phyloP scores from a whole-genome alignment of 2,329 filamentous ascomycete genomes.

The Clonostachys byssicola region DNA sequence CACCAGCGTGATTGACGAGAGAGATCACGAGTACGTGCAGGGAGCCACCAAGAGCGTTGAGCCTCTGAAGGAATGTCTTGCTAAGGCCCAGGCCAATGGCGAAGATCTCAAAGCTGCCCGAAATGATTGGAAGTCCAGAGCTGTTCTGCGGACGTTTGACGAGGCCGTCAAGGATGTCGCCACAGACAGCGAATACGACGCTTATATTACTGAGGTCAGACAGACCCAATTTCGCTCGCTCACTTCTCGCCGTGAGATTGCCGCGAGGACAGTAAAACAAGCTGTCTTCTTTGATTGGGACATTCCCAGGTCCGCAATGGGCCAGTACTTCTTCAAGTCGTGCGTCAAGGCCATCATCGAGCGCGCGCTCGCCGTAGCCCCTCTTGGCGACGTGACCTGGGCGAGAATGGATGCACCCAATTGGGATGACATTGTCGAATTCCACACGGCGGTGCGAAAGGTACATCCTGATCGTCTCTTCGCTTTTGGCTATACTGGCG shows the following conservation, averaged over 20 bases:
- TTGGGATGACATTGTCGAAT: constrained; percentile 26
- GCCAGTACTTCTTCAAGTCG: constrained; percentile 26
- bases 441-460: constrained; percentile 24
- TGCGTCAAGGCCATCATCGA: constrained; percentile 21
- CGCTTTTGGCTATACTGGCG: constrained; percentile 29
- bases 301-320: constrained; percentile 20
- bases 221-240: no score
- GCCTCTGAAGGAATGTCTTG: constrained; percentile 3
- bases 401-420: constrained; percentile 24
- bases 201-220: constrained; percentile 8
- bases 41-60: constrained; percentile 24
- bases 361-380: constrained; percentile 22
- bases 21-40: constrained; percentile 30
- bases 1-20: constrained; percentile 23
- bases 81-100: constrained; percentile 11
- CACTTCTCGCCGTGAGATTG: constrained; percentile 1
- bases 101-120: constrained; percentile 16
- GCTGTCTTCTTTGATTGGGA: constrained; percentile 26
- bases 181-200: constrained; percentile 14
- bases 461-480: constrained; percentile 27
- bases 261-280: constrained; percentile 13
- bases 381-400: constrained; percentile 29
- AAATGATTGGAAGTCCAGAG: constrained; percentile 21
- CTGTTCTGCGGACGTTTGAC: constrained; percentile 23
- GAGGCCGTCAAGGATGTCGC: constrained; percentile 23